Base-by-base conservation (phyloP, 768 basidiomycete species). In the Tylopilus cervinicoccineus region DNA sequence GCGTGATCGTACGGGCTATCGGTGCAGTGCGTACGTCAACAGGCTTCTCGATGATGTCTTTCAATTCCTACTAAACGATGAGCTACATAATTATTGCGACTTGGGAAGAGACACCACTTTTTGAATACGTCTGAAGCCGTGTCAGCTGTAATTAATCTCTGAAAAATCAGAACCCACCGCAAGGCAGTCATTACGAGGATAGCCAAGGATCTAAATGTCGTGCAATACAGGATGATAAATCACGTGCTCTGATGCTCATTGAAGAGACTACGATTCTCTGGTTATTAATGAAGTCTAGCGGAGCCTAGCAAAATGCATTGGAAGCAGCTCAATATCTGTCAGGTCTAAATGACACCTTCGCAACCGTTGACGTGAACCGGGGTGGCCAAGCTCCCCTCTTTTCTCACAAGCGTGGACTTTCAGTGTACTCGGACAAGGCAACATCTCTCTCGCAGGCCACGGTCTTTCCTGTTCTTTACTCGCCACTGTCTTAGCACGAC, bases 81-180 rank as follows among this genome's bases (percentile, higher is more conserved):
- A 57, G 53, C 43, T 23, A 37, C 42, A 48, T 41, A 22, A 52
- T 38, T 22, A 20, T 19, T 22, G 41, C 44, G 24, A 45, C 33
- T 45, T 38, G 42, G 6, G 23, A 45, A 50, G 31, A 24, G 20
- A 53, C 24, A 3, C n/a, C 57, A 87, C 88, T 74, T 83, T 86
- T 59, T 86, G 84, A 23, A 91, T 84, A 42, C 88, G 86, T 51
- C 88, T 88, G 28, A 52, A 50, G 43, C 32, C 41, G 32, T 42
- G 58, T 71, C 47, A 72, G 55, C 36, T 5, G 6, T 31, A 20
- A 44, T 39, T 46, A 10, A 48, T 41, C n/a, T 33, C 31, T 12
- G 14, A 45, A 38, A 50, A 40, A 34, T 45, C 36, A 24, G 5
- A 5, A 43, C 63, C 43, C 60, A 70, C 73, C 73, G 64, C 38